These are phyloP conservation scores for Wickerhamiella bombiphila DNA, from an alignment of 805 yeast genomes.

Conservation along the genomic window DNA sequence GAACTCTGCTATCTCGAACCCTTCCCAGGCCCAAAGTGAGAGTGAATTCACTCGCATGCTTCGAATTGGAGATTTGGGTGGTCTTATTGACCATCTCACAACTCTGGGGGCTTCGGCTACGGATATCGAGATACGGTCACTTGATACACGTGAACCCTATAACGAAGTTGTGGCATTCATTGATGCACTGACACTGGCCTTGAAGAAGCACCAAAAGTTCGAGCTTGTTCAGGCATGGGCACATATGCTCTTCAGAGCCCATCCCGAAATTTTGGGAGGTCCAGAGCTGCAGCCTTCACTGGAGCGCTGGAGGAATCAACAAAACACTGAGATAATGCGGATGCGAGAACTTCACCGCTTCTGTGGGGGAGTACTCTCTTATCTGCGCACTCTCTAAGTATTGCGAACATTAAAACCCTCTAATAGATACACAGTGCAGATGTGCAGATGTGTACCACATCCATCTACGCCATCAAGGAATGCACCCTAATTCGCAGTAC, in stretches of 20 bases:
- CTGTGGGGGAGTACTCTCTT: conserved; percentile 64
- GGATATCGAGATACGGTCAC: conserved; percentile 76
- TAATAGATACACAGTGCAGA: too few relatives aligned
- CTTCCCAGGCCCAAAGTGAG: background rate
- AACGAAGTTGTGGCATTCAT: conserved; percentile 53
- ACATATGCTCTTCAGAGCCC: conserved; percentile 56
- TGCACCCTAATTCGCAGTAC: too few relatives aligned
- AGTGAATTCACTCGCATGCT: conserved; percentile 11
- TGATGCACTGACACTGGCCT: conserved; percentile 49
- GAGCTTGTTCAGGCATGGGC: conserved; percentile 76
- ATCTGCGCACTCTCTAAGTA: conserved; percentile 28
- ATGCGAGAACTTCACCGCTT: conserved; percentile 60
- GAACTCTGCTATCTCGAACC: background rate
- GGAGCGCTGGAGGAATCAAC: conserved; percentile 33
- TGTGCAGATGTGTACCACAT: too few relatives aligned
- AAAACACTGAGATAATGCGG: conserved; percentile 29
- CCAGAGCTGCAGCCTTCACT: conserved; percentile 33
- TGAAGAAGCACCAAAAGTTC: conserved; percentile 40
- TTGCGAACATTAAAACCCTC: too few relatives aligned
- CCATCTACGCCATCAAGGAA: too few relatives aligned
- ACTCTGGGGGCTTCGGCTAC: conserved; percentile 58
- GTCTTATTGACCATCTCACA: conserved; percentile 42
- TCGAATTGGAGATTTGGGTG: conserved; percentile 25
- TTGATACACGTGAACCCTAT: conserved; percentile 42
- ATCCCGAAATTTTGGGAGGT: conserved; percentile 57